Percentiles rank a stretch among this genome's conserved stretches.
Evolutionary conservation across 2,329 filamentous ascomycete genomes (phyloP).

Genomic region (Fusarium keratoplasticum): DNA sequence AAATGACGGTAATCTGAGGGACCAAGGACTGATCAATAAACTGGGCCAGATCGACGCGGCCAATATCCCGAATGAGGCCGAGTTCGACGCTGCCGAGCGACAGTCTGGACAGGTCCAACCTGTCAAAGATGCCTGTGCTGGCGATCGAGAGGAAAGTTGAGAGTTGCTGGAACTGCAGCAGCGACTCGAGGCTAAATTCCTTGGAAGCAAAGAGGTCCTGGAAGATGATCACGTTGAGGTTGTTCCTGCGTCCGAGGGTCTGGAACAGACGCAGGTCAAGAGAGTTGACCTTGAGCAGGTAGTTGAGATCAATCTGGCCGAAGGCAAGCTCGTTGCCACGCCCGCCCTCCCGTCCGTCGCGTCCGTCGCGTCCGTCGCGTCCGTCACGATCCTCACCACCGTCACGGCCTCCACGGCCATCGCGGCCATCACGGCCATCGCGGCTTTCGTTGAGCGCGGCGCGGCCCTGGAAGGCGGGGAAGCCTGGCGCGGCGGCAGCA

Average conservation of each 20-base stretch:
- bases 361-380: slow-evolving; percentile 45
- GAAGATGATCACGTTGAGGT: slow-evolving; percentile 59
- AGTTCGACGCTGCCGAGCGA: slow-evolving; percentile 45
- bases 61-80: slow-evolving; percentile 45
- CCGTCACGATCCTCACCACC: not conserved
- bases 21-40: slow-evolving; percentile 45
- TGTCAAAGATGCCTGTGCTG: slow-evolving; percentile 46
- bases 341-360: slow-evolving; percentile 50
- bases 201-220: slow-evolving; percentile 55
- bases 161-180: slow-evolving; percentile 56
- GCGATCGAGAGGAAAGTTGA: slow-evolving; percentile 52
- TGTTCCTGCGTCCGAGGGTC: slow-evolving; percentile 54
- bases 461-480: slow-evolving; percentile 33
- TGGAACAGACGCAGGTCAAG: slow-evolving; percentile 58
- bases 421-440: not conserved
- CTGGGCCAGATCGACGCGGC: slow-evolving; percentile 43
- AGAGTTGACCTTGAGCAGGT: slow-evolving; percentile 60
- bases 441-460: slow-evolving; percentile 22
- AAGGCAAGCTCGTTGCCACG: slow-evolving; percentile 56
- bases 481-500: slow-evolving; percentile 57
- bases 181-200: slow-evolving; percentile 54
- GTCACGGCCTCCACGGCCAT: not conserved
- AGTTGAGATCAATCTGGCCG: slow-evolving; percentile 55
- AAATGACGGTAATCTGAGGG: slow-evolving; percentile 46
- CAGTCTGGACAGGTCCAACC: slow-evolving; percentile 44